phyloP scores from a whole-genome alignment of 1,284 basidiomycete species.

The Cerioporus squamosus region DNA sequence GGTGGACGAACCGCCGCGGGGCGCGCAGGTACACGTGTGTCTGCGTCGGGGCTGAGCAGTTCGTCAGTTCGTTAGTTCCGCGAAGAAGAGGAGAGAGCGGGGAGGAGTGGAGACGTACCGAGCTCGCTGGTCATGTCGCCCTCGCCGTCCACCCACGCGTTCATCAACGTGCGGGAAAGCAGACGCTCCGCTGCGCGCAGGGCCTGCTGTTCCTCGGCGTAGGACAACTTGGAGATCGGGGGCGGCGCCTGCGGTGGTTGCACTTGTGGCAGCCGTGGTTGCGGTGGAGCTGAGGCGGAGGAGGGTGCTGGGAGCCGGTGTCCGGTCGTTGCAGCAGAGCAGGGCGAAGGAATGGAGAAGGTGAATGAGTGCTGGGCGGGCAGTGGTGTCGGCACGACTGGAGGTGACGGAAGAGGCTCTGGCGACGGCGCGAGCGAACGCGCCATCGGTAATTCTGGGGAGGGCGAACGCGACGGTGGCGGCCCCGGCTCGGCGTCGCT shows the following conservation, averaged over 20 bases:
- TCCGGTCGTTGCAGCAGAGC: neutral
- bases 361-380: neutral
- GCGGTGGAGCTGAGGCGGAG: neutral
- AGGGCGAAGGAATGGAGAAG: neutral
- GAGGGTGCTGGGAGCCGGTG: no score
- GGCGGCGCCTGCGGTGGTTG: neutral
- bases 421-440: constrained; percentile 22
- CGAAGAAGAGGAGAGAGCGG: neutral
- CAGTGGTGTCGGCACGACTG: neutral
- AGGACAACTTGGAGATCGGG: constrained; percentile 23
- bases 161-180: constrained; percentile 64
- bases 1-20: constrained; percentile 70
- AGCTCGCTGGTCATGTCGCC: constrained; percentile 65
- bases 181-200: constrained; percentile 61
- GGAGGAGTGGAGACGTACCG: constrained; percentile 41
- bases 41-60: constrained; percentile 64
- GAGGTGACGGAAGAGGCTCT: constrained; percentile 14
- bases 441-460: constrained; percentile 18
- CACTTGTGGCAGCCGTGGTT: neutral
- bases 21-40: constrained; percentile 73
- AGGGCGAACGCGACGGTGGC: constrained; percentile 29
- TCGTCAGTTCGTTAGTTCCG: no score
- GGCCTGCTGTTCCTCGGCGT: constrained; percentile 51
- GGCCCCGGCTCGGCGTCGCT: constrained; percentile 26
- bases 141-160: constrained; percentile 55